Conservation (phyloP, 495 filamentous ascomycete genomes). For the Aspergillus coremiiformis region DNA sequence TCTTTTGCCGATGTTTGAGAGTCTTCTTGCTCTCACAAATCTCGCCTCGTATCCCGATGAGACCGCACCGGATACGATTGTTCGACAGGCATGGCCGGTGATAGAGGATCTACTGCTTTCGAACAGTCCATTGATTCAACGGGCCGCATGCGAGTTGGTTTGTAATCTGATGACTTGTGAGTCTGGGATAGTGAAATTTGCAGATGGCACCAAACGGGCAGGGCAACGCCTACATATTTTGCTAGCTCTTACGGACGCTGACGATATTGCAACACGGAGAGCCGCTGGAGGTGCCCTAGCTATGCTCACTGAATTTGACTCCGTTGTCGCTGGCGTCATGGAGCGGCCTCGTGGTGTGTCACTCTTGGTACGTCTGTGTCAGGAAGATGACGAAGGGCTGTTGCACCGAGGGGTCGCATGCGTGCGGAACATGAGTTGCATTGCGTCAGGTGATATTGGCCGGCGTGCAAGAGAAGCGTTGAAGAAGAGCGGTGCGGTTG, state of each 20-base stretch:
- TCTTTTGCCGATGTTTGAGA: constrained; percentile 85
- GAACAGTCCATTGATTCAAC: constrained; percentile 65
- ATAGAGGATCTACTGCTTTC: constrained; percentile 80
- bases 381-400: constrained; percentile 67
- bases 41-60: constrained; percentile 71
- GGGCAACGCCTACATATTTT: constrained; percentile 70
- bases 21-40: constrained; percentile 86
- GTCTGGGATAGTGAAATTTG: constrained; percentile 67
- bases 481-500: constrained; percentile 45
- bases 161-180: constrained; percentile 84
- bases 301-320: constrained; percentile 70
- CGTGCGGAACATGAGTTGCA: constrained; percentile 45
- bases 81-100: constrained; percentile 60
- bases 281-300: constrained; percentile 87
- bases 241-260: constrained; percentile 76
- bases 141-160: constrained; percentile 78
- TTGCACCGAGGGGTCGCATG: constrained; percentile 73
- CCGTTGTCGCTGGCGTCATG: constrained; percentile 59
- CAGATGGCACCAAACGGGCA: constrained; percentile 59
- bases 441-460: constrained; percentile 36
- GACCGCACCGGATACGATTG: constrained; percentile 59
- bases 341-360: constrained; percentile 60
- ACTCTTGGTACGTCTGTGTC: constrained; percentile 64
- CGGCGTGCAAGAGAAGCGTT: constrained; percentile 33
- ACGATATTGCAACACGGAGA: constrained; percentile 68